phyloP scores from a whole-genome alignment of 169 alveolate genomes.

The Pseudocohnilembus persalinus region DNA sequence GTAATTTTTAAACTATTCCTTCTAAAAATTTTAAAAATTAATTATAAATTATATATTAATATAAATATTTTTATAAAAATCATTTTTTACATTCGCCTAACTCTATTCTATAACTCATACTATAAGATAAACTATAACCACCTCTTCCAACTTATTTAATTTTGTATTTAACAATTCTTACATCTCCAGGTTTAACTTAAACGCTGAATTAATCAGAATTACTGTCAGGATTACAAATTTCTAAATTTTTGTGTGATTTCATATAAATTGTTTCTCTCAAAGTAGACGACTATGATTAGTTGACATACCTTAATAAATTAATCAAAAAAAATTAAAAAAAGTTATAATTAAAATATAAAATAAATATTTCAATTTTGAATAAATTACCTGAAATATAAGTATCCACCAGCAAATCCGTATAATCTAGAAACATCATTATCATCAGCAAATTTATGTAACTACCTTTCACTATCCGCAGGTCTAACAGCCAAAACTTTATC shows the following conservation, averaged over 20 bases:
- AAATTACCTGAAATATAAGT: not conserved
- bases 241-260: not conserved
- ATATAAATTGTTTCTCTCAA: not conserved
- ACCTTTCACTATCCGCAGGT: not conserved
- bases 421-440: not conserved
- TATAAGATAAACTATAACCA: not conserved
- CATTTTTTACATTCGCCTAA: not conserved
- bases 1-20: no score
- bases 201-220: not conserved
- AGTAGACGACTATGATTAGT: not conserved
- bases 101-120: not conserved
- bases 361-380: not conserved
- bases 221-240: not conserved
- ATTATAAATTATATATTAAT: no score
- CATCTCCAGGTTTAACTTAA: not conserved
- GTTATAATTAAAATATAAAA: no score
- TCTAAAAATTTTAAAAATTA: not conserved
- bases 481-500: not conserved
- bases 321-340: no score
- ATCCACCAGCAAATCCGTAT: not conserved
- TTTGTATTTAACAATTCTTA: not conserved
- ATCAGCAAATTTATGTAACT: not conserved
- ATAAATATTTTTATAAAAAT: no score
- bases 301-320: not conserved
- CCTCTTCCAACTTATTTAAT: not conserved